Evolutionary conservation across 176 grass and related monocot genomes (phyloP).

Genomic region (Alloteropsis semialata): DNA sequence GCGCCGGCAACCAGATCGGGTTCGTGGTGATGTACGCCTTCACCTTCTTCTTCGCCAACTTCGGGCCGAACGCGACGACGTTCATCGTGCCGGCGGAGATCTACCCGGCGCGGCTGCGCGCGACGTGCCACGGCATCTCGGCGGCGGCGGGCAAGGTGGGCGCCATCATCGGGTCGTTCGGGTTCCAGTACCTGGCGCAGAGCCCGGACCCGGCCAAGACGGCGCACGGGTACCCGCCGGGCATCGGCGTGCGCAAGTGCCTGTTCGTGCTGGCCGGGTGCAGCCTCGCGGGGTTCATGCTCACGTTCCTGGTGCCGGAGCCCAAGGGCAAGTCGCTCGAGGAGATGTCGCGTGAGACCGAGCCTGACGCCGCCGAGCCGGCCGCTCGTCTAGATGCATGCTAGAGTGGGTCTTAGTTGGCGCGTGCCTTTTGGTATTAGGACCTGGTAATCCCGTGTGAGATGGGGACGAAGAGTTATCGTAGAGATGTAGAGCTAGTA

Average conservation of each 20-base stretch:
- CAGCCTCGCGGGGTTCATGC: conserved; percentile 26
- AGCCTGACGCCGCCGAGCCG: background rate
- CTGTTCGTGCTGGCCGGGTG: conserved; percentile 44
- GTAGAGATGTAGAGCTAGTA: background rate
- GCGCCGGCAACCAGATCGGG: background rate
- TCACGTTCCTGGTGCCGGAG: conserved; percentile 50
- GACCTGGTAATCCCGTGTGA: too few species aligned
- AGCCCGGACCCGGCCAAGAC: conserved; percentile 29
- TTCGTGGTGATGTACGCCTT: conserved; percentile 60
- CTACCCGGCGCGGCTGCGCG: conserved; percentile 69
- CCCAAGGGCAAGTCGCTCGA: conserved; percentile 52
- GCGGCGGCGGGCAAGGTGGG: conserved; percentile 42
- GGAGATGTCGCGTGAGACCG: conserved; percentile 39
- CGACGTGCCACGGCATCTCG: conserved; percentile 84
- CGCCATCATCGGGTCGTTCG: conserved; percentile 29
- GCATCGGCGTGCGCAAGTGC: conserved; percentile 41
- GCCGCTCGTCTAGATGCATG: background rate
- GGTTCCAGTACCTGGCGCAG: conserved; percentile 44
- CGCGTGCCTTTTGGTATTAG: background rate
- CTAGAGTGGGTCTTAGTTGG: background rate
- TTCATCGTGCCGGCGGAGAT: conserved; percentile 87
- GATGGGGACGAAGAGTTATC: too few species aligned
- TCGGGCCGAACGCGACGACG: conserved; percentile 77
- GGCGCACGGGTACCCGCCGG: conserved; percentile 21
- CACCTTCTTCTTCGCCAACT: conserved; percentile 92